Base-by-base conservation (phyloP, 192 early-diverging fungal species). In the Podila clonocystis region DNA sequence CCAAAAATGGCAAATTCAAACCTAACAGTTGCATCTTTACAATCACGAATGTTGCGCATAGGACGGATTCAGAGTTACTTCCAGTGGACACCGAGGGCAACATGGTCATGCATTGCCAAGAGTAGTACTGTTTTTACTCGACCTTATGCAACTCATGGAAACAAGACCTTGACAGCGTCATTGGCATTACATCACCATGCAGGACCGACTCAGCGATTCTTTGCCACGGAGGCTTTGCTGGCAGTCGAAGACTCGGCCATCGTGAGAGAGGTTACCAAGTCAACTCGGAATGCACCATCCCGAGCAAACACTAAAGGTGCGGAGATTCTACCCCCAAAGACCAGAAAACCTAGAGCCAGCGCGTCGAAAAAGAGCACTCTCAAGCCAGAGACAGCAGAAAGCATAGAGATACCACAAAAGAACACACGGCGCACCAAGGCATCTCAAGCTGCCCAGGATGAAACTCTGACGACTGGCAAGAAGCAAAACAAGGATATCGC, bases 31-130 rank as follows among this genome's bases (percentile, higher is more conserved):
- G n/a, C n/a, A n/a, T 24, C 52, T 55, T 55, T 1, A 55, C 52
- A 26, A 55, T n/a, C 20, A 55, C 52, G 20, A 55, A 55, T 66
- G 64, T 50, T 73, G 55, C 57, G 58, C 33, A 50, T 73, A 49
- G 58, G 31, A 9, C 52, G 31, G 52, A 20, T 73, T 19, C 72
- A 65, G 22, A 55, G 20, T 19, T 34, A 50, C 58, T 24, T 55
- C 9, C 52, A 26, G 24, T 22, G 52, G 20, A 24, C 52, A 55
- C 24, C 52, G 52, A 55, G 52, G 52, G 11, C 52, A 12, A 8
- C n/a, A 26, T 24, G 52, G 24, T 9, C 24, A 55, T 11, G 6
- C 52, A 55, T 55, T 24, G 22, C 24, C n/a, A 45, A 17, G 4
- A 45, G 41, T 15, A 12, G 13, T 3, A 15, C 15, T 45, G 3